phyloP scores from a whole-genome alignment of 805 yeast genomes.

The Wickerhamiella sorbophila region DNA sequence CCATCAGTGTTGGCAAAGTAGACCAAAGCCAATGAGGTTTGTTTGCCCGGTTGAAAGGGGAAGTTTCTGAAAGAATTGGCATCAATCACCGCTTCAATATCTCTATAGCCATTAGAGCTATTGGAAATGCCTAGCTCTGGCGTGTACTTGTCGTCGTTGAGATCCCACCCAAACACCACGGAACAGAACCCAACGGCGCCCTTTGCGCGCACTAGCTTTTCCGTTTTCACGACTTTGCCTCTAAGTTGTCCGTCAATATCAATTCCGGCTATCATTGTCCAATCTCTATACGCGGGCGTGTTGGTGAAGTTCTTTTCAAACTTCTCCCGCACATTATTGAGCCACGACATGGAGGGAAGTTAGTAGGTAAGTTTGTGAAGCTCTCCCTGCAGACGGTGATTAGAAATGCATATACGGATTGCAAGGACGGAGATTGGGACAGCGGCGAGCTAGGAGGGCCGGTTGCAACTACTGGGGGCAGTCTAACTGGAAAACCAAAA shows the following conservation, averaged over 20 bases:
- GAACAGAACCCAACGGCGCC: constrained; percentile 25
- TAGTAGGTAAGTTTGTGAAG: too few relatives aligned
- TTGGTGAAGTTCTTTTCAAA: not conserved
- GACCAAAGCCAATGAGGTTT: constrained; percentile 21
- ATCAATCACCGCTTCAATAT: constrained; percentile 21
- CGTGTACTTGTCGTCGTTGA: constrained; percentile 22
- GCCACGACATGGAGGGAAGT: not conserved
- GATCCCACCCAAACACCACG: constrained; percentile 27
- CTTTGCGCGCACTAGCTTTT: constrained; percentile 17
- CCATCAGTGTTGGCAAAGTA: constrained; percentile 16
- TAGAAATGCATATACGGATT: too few relatives aligned
- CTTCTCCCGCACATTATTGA: not conserved
- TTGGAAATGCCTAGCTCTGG: constrained; percentile 19
- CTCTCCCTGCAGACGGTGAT: too few relatives aligned
- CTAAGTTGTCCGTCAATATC: constrained; percentile 25
- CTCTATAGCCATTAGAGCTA: constrained; percentile 22
- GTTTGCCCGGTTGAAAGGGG: constrained; percentile 19
- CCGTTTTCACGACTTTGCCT: constrained; percentile 23
- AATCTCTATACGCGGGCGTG: not conserved
- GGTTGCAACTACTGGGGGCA: too few relatives aligned
- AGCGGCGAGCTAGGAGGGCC: too few relatives aligned
- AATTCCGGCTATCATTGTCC: constrained; percentile 23
- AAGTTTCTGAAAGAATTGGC: constrained; percentile 14
- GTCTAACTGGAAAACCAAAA: too few relatives aligned
- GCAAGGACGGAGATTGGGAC: too few relatives aligned